These are phyloP conservation scores for Dendrobium catenatum DNA, from an alignment of 106 monocot species.

Conservation along the genomic window DNA sequence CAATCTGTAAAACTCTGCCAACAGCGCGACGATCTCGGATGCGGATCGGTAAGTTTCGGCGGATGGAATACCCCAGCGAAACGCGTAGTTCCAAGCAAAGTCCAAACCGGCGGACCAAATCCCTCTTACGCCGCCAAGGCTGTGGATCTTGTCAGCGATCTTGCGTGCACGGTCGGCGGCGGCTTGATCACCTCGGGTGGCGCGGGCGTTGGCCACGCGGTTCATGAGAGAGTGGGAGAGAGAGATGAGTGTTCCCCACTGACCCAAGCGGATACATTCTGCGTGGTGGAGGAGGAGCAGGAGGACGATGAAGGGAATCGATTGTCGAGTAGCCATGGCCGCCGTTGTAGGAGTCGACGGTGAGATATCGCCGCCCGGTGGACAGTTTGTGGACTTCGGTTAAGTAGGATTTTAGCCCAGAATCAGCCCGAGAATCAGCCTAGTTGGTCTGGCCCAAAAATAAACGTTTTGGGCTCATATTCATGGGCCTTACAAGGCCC, in stretches of 20 bases:
- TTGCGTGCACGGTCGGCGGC: conserved; percentile 46
- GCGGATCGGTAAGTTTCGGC: conserved; percentile 28
- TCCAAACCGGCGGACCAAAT: conserved; percentile 67
- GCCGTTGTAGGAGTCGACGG: neutral
- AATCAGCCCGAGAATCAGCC: no score
- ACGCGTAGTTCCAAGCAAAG: conserved; percentile 72
- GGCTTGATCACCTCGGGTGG: conserved; percentile 39
- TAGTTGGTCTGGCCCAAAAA: no score
- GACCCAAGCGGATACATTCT: conserved; percentile 14
- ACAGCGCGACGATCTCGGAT: conserved; percentile 14
- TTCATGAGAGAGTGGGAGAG: conserved; percentile 71
- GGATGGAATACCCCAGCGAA: conserved; percentile 19
- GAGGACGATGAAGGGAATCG: conserved; percentile 18
- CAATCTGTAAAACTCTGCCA: conserved; percentile 26
- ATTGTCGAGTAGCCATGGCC: neutral
- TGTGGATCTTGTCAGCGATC: conserved; percentile 44
- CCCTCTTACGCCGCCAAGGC: conserved; percentile 17
- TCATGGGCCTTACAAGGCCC: no score
- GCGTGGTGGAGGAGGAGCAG: conserved; percentile 7
- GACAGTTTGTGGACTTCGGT: neutral
- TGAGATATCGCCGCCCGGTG: neutral
- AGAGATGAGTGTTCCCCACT: conserved; percentile 49
- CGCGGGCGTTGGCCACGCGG: conserved; percentile 61
- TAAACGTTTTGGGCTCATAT: no score
- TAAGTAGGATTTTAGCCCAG: no score